phyloP scores from a whole-genome alignment of 1,284 basidiomycete genomes.

The Puccinia sorghi region DNA sequence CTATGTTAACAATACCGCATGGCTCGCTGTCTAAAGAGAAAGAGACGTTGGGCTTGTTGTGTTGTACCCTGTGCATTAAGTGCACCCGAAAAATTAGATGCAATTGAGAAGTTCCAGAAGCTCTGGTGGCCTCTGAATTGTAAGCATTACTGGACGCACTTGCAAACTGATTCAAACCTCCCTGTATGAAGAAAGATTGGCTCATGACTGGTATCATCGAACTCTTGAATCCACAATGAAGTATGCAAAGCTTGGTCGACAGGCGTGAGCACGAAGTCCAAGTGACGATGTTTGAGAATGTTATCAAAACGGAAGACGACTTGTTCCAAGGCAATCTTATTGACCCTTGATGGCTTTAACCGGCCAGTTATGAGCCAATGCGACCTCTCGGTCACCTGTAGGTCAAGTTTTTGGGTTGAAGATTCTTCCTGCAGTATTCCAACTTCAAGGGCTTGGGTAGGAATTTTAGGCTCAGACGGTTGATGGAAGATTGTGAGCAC shows the following conservation, averaged over 20 bases:
- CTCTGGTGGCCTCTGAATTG: background rate
- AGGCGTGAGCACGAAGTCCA: constrained; percentile 16
- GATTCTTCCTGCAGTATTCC: constrained; percentile 12
- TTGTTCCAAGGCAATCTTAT: constrained; percentile 30
- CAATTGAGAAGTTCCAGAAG: background rate
- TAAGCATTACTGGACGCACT: constrained; percentile 6
- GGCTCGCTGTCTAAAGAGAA: constrained; percentile 3
- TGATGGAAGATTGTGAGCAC: constrained; percentile 26
- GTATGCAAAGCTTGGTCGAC: background rate
- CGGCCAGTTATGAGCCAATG: constrained; percentile 28
- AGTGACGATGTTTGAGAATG: background rate
- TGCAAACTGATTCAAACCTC: constrained; percentile 22
- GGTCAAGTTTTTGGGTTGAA: constrained; percentile 4
- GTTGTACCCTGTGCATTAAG: background rate
- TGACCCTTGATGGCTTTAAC: constrained; percentile 19
- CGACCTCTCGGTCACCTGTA: constrained; percentile 1
- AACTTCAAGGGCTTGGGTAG: constrained; percentile 5
- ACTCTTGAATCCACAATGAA: constrained; percentile 16
- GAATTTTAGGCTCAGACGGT: background rate
- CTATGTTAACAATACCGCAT: constrained; percentile 10
- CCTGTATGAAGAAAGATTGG: constrained; percentile 25
- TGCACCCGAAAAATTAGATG: background rate
- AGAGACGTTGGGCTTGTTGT: background rate
- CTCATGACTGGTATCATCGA: constrained; percentile 9
- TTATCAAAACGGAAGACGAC: constrained; percentile 16